Percentiles rank a stretch among this genome's conserved stretches.
Evolutionary conservation across 2,329 filamentous ascomycete genomes (phyloP).

Genomic region (Talaromyces atroroseus): DNA sequence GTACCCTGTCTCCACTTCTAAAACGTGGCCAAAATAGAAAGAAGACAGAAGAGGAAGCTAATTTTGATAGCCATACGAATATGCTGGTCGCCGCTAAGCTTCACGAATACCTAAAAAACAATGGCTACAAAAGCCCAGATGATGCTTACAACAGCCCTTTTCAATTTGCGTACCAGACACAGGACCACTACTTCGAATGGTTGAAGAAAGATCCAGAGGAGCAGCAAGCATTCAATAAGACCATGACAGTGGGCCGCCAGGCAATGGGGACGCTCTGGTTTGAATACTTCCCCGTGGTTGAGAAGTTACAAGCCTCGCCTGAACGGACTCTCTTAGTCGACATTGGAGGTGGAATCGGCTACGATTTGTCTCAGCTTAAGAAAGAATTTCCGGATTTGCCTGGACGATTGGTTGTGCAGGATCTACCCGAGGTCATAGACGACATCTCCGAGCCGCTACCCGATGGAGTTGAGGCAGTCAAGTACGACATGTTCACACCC

Average conservation of each 20-base stretch:
- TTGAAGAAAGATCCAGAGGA: slow-evolving; percentile 17
- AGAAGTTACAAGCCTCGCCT: slow-evolving; percentile 2
- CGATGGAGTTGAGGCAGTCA: background rate
- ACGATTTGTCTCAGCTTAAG: slow-evolving; percentile 4
- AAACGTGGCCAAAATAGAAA: background rate
- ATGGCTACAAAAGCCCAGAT: slow-evolving; percentile 24
- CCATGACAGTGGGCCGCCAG: slow-evolving; percentile 19
- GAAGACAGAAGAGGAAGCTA: background rate
- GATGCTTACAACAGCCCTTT: slow-evolving; percentile 25
- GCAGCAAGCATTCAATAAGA: slow-evolving; percentile 24
- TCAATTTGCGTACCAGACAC: slow-evolving; percentile 21
- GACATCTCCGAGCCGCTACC: background rate
- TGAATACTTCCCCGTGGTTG: slow-evolving; percentile 16
- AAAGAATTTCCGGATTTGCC: background rate
- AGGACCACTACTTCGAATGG: slow-evolving; percentile 25
- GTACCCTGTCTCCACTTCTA: slow-evolving; percentile 1
- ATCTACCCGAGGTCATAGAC: slow-evolving; percentile 1
- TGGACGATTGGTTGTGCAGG: slow-evolving; percentile 2
- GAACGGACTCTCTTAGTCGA: background rate
- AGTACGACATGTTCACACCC: slow-evolving; percentile 18
- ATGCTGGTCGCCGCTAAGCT: slow-evolving; percentile 17
- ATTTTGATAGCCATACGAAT: slow-evolving; percentile 7
- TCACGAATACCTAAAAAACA: slow-evolving; percentile 24
- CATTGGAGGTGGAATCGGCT: slow-evolving; percentile 6
- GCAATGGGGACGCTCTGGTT: slow-evolving; percentile 14